Percentiles rank a stretch among this genome's conserved stretches.
phyloP scores from a whole-genome alignment of 2,329 filamentous ascomycete genomes.

The Macrophomina tecta region DNA sequence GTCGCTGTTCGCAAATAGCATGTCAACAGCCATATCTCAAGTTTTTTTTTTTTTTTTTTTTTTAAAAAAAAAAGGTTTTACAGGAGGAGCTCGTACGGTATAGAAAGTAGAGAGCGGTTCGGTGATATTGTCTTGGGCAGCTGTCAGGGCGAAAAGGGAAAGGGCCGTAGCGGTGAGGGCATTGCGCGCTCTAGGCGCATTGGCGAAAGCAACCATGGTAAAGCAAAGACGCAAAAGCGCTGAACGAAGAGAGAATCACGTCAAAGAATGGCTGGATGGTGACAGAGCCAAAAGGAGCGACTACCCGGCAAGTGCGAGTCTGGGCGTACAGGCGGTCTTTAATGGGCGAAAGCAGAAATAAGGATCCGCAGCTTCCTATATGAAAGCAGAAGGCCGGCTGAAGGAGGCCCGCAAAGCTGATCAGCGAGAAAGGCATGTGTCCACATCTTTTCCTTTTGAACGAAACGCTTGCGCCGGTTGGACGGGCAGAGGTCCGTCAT shows the following conservation, averaged over 20 bases:
- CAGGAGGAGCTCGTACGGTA: constrained; percentile 25
- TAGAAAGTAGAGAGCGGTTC: constrained; percentile 34
- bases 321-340: constrained; percentile 11
- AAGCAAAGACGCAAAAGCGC: neutral
- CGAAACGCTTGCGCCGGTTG: neutral
- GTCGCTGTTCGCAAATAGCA: constrained; percentile 28
- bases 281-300: constrained; percentile 23
- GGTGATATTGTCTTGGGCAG: constrained; percentile 27
- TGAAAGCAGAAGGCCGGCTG: neutral
- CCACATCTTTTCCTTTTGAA: neutral
- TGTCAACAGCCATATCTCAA: neutral
- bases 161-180: constrained; percentile 11
- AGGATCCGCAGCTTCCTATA: constrained; percentile 20
- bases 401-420: constrained; percentile 5
- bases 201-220: constrained; percentile 11
- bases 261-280: constrained; percentile 14
- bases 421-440: constrained; percentile 11
- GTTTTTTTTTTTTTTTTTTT: too few species aligned
- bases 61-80: neutral
- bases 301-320: neutral
- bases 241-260: constrained; percentile 9
- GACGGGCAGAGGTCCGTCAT: neutral
- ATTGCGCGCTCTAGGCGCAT: constrained; percentile 6
- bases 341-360: constrained; percentile 16
- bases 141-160: constrained; percentile 17